Percentiles rank a stretch among this genome's conserved stretches.
phyloP scores from a whole-genome alignment of 2,329 filamentous ascomycete genomes.

The Teratosphaeriaceae sp. region DNA sequence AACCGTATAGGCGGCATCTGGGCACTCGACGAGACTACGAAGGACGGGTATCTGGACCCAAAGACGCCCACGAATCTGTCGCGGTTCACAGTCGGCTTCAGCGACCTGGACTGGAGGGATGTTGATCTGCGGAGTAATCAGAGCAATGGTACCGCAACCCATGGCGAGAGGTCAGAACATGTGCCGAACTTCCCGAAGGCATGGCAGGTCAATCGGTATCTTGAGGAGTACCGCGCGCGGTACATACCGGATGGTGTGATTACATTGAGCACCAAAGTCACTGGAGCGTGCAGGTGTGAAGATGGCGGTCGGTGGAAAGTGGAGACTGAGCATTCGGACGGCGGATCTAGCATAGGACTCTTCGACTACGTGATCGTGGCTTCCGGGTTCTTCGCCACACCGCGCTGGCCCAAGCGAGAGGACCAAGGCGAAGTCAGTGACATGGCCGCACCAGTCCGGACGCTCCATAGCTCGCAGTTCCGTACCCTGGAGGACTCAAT shows the following conservation, averaged over 20 bases:
- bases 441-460: slow-evolving; percentile 28
- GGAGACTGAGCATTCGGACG: slow-evolving; percentile 9
- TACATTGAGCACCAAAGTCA: slow-evolving; percentile 33
- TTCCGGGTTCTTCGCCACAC: slow-evolving; percentile 68
- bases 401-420: slow-evolving; percentile 49
- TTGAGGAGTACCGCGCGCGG: slow-evolving; percentile 55
- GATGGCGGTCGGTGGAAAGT: slow-evolving; percentile 13
- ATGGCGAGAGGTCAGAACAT: background rate
- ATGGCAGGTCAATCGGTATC: slow-evolving; percentile 69
- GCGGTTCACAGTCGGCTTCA: slow-evolving; percentile 59
- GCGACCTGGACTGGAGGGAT: slow-evolving; percentile 63
- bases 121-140: slow-evolving; percentile 26
- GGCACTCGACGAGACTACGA: slow-evolving; percentile 41
- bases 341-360: background rate
- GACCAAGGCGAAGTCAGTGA: slow-evolving; percentile 19
- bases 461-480: slow-evolving; percentile 64
- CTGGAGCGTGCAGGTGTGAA: slow-evolving; percentile 4
- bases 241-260: slow-evolving; percentile 50
- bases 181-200: slow-evolving; percentile 63
- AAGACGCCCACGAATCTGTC: slow-evolving; percentile 62
- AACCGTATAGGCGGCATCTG: slow-evolving; percentile 69
- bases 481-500: slow-evolving; percentile 43
- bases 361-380: slow-evolving; percentile 70
- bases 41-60: slow-evolving; percentile 55
- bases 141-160: slow-evolving; percentile 7